Evolutionary conservation across 2,329 filamentous ascomycete genomes (phyloP).

Genomic region (Albifimbria verrucaria): DNA sequence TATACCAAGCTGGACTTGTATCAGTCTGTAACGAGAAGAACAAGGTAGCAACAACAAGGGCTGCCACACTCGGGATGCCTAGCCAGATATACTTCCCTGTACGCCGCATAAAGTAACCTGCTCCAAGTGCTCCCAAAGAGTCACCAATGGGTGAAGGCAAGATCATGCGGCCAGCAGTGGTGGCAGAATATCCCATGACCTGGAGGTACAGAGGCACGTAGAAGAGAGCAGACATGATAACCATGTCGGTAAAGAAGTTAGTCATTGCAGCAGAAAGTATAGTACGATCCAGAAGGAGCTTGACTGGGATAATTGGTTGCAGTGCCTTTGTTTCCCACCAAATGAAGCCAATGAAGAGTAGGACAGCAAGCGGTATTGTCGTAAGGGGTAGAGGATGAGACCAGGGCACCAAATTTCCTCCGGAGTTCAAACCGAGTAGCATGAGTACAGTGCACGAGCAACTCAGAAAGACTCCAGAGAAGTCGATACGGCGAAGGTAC

Average conservation of each 20-base stretch:
- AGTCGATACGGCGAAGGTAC: slow-evolving; percentile 68
- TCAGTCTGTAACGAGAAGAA: no score
- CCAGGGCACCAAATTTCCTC: slow-evolving; percentile 76
- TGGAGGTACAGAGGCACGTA: slow-evolving; percentile 74
- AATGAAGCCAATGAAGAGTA: slow-evolving; percentile 59
- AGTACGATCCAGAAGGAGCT: slow-evolving; percentile 65
- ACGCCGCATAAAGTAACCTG: slow-evolving; percentile 67
- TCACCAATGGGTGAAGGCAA: slow-evolving; percentile 66
- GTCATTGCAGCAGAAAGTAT: slow-evolving; percentile 68
- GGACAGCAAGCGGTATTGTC: slow-evolving; percentile 56
- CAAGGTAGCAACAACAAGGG: no score
- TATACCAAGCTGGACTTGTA: no score
- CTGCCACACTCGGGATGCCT: no score
- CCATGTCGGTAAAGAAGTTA: slow-evolving; percentile 71
- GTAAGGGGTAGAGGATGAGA: slow-evolving; percentile 65
- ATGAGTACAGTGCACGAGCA: slow-evolving; percentile 62
- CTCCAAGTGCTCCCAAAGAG: slow-evolving; percentile 61
- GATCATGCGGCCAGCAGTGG: slow-evolving; percentile 62
- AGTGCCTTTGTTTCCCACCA: slow-evolving; percentile 65
- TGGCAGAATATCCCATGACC: slow-evolving; percentile 62
- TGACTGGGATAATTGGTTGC: slow-evolving; percentile 76
- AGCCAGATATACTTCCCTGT: slow-evolving; percentile 75
- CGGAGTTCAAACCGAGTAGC: slow-evolving; percentile 70
- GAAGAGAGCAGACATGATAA: slow-evolving; percentile 76
- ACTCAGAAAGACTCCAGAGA: slow-evolving; percentile 61